A percentile compares a stretch with the other conserved stretches of the same genome.
Evolutionary conservation across 352 stramenopile genomes (phyloP).

Genomic region (Phytophthora uliginosa): DNA sequence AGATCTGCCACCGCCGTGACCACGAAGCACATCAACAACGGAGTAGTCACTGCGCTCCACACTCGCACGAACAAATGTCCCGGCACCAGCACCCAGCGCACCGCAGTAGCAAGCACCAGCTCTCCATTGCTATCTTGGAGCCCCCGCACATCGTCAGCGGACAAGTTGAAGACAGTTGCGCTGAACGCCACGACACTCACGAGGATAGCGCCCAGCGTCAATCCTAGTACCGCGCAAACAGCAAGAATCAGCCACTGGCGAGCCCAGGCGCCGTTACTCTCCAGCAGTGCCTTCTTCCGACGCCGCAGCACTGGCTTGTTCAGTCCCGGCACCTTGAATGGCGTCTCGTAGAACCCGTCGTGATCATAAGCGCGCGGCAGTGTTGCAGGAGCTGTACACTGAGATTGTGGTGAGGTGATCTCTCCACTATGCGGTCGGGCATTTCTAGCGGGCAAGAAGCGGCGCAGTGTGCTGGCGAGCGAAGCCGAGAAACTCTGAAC

Average conservation of each 20-base stretch:
- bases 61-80: conserved; percentile 55
- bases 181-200: conserved; percentile 34
- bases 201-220: conserved; percentile 46
- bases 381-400: conserved; percentile 44
- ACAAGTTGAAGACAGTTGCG: conserved; percentile 39
- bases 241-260: conserved; percentile 41
- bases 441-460: conserved; percentile 37
- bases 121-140: conserved; percentile 41
- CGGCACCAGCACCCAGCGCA: conserved; percentile 55
- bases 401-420: conserved; percentile 58
- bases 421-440: conserved; percentile 11
- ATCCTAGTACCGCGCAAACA: conserved; percentile 40
- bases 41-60: conserved; percentile 54
- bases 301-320: conserved; percentile 30
- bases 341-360: conserved; percentile 47
- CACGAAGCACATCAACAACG: conserved; percentile 60
- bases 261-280: conserved; percentile 20
- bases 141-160: conserved; percentile 24
- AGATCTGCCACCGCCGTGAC: conserved; percentile 57
- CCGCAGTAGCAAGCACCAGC: conserved; percentile 30
- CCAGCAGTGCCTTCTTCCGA: conserved; percentile 14
- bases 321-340: conserved; percentile 31
- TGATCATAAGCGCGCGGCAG: conserved; percentile 57
- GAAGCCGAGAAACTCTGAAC: conserved; percentile 54
- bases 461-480: conserved; percentile 49